Evolutionary conservation across 2,329 filamentous ascomycete genomes (phyloP).

Genomic region (Penicillium sp.): DNA sequence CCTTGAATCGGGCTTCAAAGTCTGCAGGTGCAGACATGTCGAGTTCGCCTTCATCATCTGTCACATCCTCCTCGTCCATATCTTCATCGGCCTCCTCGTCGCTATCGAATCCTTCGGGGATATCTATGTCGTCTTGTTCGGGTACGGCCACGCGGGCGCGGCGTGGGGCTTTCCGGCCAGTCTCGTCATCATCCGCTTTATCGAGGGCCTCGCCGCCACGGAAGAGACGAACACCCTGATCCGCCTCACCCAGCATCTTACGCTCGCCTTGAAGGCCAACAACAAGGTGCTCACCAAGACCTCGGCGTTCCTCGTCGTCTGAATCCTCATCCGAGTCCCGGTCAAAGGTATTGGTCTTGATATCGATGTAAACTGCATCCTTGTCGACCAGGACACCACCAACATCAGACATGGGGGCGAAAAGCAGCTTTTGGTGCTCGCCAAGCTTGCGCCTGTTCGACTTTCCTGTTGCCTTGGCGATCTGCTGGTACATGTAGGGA

Average conservation of each 20-base stretch:
- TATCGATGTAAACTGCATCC: constrained; percentile 87
- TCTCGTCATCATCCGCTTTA: constrained; percentile 56
- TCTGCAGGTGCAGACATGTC: constrained; percentile 45
- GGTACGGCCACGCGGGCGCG: constrained; percentile 54
- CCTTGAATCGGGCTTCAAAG: constrained; percentile 45
- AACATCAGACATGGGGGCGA: constrained; percentile 97
- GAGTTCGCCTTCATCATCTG: constrained; percentile 37
- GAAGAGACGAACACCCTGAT: constrained; percentile 83
- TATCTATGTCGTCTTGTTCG: constrained; percentile 53
- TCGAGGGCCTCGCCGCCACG: constrained; percentile 69
- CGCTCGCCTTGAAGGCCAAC: constrained; percentile 83
- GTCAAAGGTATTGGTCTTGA: constrained; percentile 71
- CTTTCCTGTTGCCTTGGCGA: constrained; percentile 82
- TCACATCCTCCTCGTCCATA: constrained; percentile 49
- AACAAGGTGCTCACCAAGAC: constrained; percentile 94
- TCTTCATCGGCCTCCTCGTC: constrained; percentile 55
- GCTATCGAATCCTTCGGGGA: constrained; percentile 57
- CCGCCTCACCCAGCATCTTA: constrained; percentile 75
- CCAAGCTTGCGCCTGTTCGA: constrained; percentile 76
- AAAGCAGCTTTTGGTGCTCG: constrained; percentile 94
- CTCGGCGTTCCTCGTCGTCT: constrained; percentile 64
- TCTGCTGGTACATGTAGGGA: constrained; percentile 81
- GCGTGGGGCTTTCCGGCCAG: constrained; percentile 55
- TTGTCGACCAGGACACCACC: constrained; percentile 95
- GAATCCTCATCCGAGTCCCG: constrained; percentile 62